A percentile compares a stretch with the other conserved stretches of the same genome.
These are phyloP conservation scores for Sporisorium exsertum DNA, from an alignment of 1,284 basidiomycete genomes.

Conservation along the genomic window DNA sequence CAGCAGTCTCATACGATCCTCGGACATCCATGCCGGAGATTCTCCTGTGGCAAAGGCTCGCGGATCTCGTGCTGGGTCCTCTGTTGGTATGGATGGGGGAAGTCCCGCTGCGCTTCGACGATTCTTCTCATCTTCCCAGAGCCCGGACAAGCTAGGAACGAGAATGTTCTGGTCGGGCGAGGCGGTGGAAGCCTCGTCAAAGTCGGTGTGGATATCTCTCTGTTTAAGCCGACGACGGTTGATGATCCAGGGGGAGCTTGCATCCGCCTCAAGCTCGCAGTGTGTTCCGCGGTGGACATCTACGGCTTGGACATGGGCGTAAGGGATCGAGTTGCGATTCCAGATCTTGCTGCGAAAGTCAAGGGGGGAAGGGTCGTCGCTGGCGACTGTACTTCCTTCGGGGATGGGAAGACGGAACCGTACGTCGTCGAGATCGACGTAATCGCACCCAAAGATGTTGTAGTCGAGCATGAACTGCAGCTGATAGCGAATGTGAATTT, in stretches of 20 bases:
- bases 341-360: constrained; percentile 35
- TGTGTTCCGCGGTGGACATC: constrained; percentile 73
- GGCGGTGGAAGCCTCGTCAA: constrained; percentile 36
- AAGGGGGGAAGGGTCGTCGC: constrained; percentile 18
- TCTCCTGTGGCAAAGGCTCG: constrained; percentile 43
- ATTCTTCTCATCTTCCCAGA: constrained; percentile 92
- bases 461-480: constrained; percentile 96
- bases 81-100: constrained; percentile 49
- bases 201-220: constrained; percentile 80
- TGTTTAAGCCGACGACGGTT: constrained; percentile 80
- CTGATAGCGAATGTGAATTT: constrained; percentile 88
- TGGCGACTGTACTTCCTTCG: constrained; percentile 52
- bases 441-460: constrained; percentile 93
- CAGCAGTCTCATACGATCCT: constrained; percentile 67
- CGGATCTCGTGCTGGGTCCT: constrained; percentile 48
- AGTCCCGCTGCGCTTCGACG: constrained; percentile 72
- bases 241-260: constrained; percentile 82
- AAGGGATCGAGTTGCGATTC: constrained; percentile 40
- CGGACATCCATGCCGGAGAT: constrained; percentile 63
- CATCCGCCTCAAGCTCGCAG: constrained; percentile 86
- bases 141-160: constrained; percentile 86
- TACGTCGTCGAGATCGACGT: constrained; percentile 76
- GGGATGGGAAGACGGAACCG: constrained; percentile 73
- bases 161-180: constrained; percentile 75
- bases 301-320: constrained; percentile 39